These are phyloP conservation scores for Bassia scoparia DNA, from an alignment of 148 eudicot species.

Conservation along the genomic window DNA sequence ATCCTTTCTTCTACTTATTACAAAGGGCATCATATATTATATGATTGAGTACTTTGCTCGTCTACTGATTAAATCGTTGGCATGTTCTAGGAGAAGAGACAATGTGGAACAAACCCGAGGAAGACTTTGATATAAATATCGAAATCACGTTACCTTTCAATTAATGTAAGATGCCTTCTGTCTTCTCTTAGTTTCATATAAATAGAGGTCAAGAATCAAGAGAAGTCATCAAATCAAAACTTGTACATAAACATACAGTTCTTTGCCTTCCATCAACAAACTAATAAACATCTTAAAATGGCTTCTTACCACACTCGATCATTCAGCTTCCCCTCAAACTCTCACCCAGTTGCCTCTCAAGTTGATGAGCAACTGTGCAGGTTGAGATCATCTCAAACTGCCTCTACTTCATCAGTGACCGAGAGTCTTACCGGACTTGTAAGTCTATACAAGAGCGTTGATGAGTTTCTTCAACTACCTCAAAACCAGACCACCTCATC, in stretches of 20 bases:
- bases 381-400: conserved; percentile 20
- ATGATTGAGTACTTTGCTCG: too few relatives aligned
- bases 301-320: conserved; percentile 24
- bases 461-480: conserved; percentile 30
- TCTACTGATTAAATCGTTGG: too few relatives aligned
- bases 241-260: neutral
- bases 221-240: neutral
- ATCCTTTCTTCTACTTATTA: too few relatives aligned
- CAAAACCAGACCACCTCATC: conserved; percentile 3
- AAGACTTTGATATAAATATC: neutral
- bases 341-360: conserved; percentile 5
- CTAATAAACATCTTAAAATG: neutral
- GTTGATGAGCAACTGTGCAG: conserved; percentile 27
- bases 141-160: neutral
- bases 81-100: neutral
- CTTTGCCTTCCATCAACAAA: neutral
- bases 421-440: conserved; percentile 19
- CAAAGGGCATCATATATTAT: too few relatives aligned
- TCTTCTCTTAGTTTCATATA: conserved; percentile 9
- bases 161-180: conserved; percentile 6
- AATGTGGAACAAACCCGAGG: neutral
- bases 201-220: neutral
- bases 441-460: conserved; percentile 25
- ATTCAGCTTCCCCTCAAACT: neutral
- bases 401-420: conserved; percentile 23